Evolutionary conservation across 2,329 filamentous ascomycete species (phyloP).

Genomic region (Ilyonectria destructans): DNA sequence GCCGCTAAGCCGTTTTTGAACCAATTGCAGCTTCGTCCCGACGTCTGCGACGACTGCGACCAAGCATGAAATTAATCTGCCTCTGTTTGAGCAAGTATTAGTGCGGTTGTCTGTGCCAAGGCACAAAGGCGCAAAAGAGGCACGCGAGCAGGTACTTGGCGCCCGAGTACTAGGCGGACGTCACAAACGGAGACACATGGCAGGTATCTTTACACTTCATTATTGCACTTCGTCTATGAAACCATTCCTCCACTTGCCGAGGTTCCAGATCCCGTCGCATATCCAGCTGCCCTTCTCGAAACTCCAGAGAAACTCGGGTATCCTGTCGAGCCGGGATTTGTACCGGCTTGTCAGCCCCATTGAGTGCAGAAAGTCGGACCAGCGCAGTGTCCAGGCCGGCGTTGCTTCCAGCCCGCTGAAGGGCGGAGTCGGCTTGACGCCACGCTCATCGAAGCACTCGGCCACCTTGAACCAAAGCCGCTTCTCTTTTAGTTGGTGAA

Average conservation of each 20-base stretch:
- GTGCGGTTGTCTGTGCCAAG: not conserved
- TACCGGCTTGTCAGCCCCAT: slow-evolving; percentile 40
- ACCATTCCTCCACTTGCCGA: slow-evolving; percentile 42
- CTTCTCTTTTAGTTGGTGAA: slow-evolving; percentile 51
- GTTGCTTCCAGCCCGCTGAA: slow-evolving; percentile 12
- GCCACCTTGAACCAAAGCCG: slow-evolving; percentile 49
- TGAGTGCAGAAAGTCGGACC: slow-evolving; percentile 47
- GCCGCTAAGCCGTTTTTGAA: not conserved
- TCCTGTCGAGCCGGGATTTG: slow-evolving; percentile 42
- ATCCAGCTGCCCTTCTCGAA: slow-evolving; percentile 42
- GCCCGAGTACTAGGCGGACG: not conserved
- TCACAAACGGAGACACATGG: not conserved
- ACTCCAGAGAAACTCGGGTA: slow-evolving; percentile 44
- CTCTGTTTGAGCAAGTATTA: not conserved
- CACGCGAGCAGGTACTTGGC: not conserved
- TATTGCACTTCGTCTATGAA: not conserved
- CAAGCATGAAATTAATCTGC: not conserved
- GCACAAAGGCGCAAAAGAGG: not conserved
- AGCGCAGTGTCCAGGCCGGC: slow-evolving; percentile 36
- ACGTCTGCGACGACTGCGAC: not conserved
- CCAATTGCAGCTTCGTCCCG: not conserved
- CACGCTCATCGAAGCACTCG: slow-evolving; percentile 49
- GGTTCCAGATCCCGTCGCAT: slow-evolving; percentile 48
- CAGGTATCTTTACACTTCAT: too few species aligned
- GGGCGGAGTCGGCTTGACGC: slow-evolving; percentile 43